Conservation (phyloP, 441 rosid species). For the Aquilaria agallochum region DNA sequence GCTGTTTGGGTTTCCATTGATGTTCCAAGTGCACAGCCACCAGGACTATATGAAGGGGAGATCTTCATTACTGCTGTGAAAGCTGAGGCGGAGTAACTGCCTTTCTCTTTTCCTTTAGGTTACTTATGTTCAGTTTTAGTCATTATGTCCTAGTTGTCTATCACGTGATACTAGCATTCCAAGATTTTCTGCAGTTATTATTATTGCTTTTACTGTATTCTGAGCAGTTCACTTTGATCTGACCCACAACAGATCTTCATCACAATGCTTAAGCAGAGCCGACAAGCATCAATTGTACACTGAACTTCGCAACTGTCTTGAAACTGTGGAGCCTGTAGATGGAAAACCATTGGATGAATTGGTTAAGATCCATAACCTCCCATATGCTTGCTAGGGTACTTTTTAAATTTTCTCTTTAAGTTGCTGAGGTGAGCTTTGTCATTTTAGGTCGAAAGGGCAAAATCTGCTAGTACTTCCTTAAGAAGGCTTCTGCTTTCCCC, state of each 20-base stretch:
- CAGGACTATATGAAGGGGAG: slow-evolving; percentile 93
- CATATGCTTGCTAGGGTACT: neutral
- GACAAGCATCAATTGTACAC: slow-evolving; percentile 64
- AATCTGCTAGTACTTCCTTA: slow-evolving; percentile 72
- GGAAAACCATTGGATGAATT: slow-evolving; percentile 73
- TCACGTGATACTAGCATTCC: neutral
- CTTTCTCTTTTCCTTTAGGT: slow-evolving; percentile 14
- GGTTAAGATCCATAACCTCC: slow-evolving; percentile 35
- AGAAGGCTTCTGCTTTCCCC: slow-evolving; percentile 85
- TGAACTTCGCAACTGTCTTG: slow-evolving; percentile 74
- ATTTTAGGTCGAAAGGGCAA: slow-evolving; percentile 78
- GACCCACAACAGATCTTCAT: slow-evolving; percentile 37
- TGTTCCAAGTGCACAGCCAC: slow-evolving; percentile 79
- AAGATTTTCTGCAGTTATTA: neutral
- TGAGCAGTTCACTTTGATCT: slow-evolving; percentile 16
- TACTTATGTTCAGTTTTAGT: slow-evolving; percentile 10
- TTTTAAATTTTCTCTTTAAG: slow-evolving; percentile 12
- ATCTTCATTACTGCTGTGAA: slow-evolving; percentile 65
- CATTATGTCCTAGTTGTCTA: slow-evolving; percentile 2
- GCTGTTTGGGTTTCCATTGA: slow-evolving; percentile 91
- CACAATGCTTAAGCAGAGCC: slow-evolving; percentile 45
- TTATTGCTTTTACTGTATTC: slow-evolving; percentile 8
- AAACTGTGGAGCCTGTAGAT: slow-evolving; percentile 66
- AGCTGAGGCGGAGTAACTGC: slow-evolving; percentile 53
- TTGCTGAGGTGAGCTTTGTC: slow-evolving; percentile 28